Base-by-base conservation (phyloP, 139 green algal genomes). In the Chlorella vulgaris region DNA sequence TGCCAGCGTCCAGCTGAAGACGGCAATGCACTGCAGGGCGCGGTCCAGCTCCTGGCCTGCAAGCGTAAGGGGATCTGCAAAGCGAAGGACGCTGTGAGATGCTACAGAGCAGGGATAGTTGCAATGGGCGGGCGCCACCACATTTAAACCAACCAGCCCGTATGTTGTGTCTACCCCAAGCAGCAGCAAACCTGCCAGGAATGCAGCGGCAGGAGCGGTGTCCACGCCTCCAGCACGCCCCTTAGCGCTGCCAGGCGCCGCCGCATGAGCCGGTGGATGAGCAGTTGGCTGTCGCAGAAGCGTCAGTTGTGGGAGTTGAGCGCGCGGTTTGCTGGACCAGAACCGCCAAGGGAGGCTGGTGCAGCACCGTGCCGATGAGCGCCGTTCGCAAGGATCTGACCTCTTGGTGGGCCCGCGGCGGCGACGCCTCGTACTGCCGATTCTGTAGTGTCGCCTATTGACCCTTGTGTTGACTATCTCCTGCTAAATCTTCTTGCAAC, bases 341-440 rank as follows among this genome's bases (percentile, higher is more conserved):
- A n/a, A 69, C 62, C n/a, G 62, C 62, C 29, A 69, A 29, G 31
- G 62, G 62, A n/a, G 62, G 62, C 62, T 69, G 62, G n/a, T 69
- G 62, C 29, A 69, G 62, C 62, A 69, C 29, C 4, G 62, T 29
- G 6, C 62, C 62, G 3, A 69, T 35, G 4, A 69, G 28, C 1
- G 62, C 62, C 62, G 39, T 69, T n/a, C n/a, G 62, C 29, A 69
- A 29, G n/a, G 22, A 58, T n/a, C n/a, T n/a, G n/a, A n/a, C n/a
- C n/a, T n/a, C n/a, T n/a, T n/a, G n/a, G n/a, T n/a, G n/a, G n/a
- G n/a, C n/a, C n/a, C n/a, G n/a, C n/a, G n/a, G n/a, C n/a, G n/a
- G n/a, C n/a, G n/a, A n/a, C n/a, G n/a, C n/a, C n/a, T n/a, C n/a
- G n/a, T n/a, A n/a, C n/a, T n/a, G n/a, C n/a, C n/a, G n/a, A n/a